Conservation (phyloP, 768 basidiomycete genomes). For the Tulasnella sp. region DNA sequence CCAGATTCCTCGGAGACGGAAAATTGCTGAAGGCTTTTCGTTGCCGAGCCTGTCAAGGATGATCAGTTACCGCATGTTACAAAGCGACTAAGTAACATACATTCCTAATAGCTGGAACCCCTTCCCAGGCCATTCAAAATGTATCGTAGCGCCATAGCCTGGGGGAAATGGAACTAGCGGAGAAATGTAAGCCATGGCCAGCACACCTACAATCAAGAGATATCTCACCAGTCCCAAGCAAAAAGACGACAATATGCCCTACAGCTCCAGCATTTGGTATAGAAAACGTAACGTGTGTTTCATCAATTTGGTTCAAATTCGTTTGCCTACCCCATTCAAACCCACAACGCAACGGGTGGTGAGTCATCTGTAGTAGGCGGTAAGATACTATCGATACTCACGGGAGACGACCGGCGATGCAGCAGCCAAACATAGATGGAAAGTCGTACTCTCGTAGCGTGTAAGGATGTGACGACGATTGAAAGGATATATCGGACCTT, state of each 20-base stretch:
- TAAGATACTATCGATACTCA: background rate
- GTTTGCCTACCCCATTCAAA: slow-evolving; percentile 37
- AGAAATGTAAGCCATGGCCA: too few relatives aligned
- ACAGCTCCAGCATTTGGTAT: slow-evolving; percentile 53
- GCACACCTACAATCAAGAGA: background rate
- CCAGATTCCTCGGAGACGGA: slow-evolving; percentile 61
- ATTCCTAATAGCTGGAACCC: slow-evolving; percentile 79
- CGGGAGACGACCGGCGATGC: slow-evolving; percentile 21
- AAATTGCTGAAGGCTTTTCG: slow-evolving; percentile 81
- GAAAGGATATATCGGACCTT: background rate
- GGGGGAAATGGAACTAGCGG: slow-evolving; percentile 61
- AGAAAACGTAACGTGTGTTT: slow-evolving; percentile 71
- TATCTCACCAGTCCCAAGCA: slow-evolving; percentile 57
- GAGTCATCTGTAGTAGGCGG: background rate
- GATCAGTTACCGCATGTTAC: too few relatives aligned
- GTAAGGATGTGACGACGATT: background rate
- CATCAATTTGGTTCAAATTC: slow-evolving; percentile 67
- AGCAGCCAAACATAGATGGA: slow-evolving; percentile 20
- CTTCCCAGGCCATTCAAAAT: slow-evolving; percentile 76
- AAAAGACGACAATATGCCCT: slow-evolving; percentile 77
- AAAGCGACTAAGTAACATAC: slow-evolving; percentile 39
- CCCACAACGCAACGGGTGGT: too few relatives aligned
- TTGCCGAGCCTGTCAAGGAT: slow-evolving; percentile 56
- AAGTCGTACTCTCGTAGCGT: background rate
- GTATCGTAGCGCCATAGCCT: slow-evolving; percentile 72